phyloP scores from a whole-genome alignment of 1,139 yeast species.

The Kodamaea plutei region DNA sequence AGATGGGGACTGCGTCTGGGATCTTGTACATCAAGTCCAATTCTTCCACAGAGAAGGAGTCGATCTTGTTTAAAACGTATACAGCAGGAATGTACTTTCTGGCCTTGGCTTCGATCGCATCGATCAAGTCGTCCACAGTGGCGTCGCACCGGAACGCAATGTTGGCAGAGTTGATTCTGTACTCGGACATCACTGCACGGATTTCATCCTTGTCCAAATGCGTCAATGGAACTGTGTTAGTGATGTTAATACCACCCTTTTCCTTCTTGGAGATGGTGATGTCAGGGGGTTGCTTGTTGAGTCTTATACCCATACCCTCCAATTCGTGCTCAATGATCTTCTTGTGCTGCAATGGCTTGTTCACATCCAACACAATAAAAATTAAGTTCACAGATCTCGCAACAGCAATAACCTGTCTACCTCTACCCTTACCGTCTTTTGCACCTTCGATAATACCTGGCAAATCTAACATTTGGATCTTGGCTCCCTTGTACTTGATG shows the following conservation, averaged over 20 bases:
- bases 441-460: constrained; percentile 99
- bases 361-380: constrained; percentile 90
- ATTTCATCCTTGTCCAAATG: constrained; percentile 90
- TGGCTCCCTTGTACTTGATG: constrained; percentile 93
- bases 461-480: constrained; percentile 93
- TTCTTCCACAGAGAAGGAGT: constrained; percentile 90
- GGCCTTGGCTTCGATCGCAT: constrained; percentile 84
- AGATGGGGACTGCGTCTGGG: constrained; percentile 95
- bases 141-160: constrained; percentile 97
- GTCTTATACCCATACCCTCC: constrained; percentile 95
- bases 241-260: constrained; percentile 90
- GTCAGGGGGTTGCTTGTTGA: constrained; percentile 89
- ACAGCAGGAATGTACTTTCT: constrained; percentile 94
- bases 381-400: constrained; percentile 93
- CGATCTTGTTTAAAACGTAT: constrained; percentile 92
- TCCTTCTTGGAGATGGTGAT: constrained; percentile 89
- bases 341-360: constrained; percentile 92
- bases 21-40: constrained; percentile 83
- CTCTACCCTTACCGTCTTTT: constrained; percentile 98
- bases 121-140: constrained; percentile 91
- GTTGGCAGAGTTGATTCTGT: constrained; percentile 94
- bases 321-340: constrained; percentile 89
- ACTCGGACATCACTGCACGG: constrained; percentile 93
- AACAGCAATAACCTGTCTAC: constrained; percentile 97
- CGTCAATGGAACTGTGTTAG: constrained; percentile 89